These are phyloP conservation scores for Bathelium albidoporum DNA, from an alignment of 495 filamentous ascomycete genomes.

Conservation along the genomic window DNA sequence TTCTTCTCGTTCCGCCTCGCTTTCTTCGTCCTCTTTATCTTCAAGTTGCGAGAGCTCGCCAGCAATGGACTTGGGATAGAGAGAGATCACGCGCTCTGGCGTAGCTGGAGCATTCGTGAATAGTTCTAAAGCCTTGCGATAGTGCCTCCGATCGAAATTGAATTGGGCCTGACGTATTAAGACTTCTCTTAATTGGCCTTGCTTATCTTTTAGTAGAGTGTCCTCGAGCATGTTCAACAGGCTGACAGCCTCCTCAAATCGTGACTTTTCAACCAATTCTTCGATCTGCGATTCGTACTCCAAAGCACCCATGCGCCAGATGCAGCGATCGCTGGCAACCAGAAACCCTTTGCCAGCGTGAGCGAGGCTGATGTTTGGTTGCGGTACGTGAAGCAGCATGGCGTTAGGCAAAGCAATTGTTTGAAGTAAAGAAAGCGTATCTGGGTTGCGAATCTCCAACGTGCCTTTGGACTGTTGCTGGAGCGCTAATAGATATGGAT, in stretches of 20 bases:
- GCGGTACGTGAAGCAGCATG: conserved; percentile 78
- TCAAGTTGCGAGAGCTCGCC: conserved; percentile 59
- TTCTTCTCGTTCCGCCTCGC: conserved; percentile 42
- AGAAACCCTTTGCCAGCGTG: conserved; percentile 94
- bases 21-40: conserved; percentile 19
- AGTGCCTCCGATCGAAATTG: conserved; percentile 73
- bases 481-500: conserved; percentile 85
- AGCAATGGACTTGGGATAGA: conserved; percentile 77
- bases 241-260: conserved; percentile 87
- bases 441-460: conserved; percentile 85
- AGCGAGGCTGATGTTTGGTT: conserved; percentile 80
- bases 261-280: conserved; percentile 62
- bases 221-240: conserved; percentile 83
- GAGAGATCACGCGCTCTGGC: conserved; percentile 73
- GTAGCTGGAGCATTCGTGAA: conserved; percentile 84
- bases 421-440: conserved; percentile 79
- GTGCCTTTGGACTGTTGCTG: conserved; percentile 75
- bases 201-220: conserved; percentile 76
- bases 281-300: conserved; percentile 90
- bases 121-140: conserved; percentile 77
- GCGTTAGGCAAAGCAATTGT: conserved; percentile 71
- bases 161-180: conserved; percentile 84
- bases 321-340: conserved; percentile 72
- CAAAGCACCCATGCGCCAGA: conserved; percentile 93
- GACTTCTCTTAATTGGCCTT: conserved; percentile 63